Conservation (phyloP, 371 early-diverging fungal genomes). For the Actinomortierella wolfii region DNA sequence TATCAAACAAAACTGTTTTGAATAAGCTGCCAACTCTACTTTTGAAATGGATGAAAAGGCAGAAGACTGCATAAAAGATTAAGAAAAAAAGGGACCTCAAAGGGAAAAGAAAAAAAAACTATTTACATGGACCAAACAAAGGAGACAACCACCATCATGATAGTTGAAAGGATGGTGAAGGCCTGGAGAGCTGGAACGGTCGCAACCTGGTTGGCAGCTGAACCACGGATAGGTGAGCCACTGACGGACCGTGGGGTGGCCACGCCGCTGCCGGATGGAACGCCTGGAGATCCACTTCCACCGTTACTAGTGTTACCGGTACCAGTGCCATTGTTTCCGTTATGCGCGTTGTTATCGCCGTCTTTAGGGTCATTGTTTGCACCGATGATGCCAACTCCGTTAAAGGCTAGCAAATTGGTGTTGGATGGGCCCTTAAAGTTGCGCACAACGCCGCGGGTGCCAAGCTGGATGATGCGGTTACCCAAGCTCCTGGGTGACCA, state of each 20-base stretch:
- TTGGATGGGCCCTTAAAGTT: conserved; percentile 38
- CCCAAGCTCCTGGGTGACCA: conserved; percentile 39
- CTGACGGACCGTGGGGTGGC: conserved; percentile 15
- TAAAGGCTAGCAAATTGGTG: conserved; percentile 43
- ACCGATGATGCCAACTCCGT: conserved; percentile 35
- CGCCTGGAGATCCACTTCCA: conserved; percentile 8
- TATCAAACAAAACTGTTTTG: no score
- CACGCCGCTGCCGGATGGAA: conserved; percentile 4
- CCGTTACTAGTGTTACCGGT: background rate
- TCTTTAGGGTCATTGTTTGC: background rate
- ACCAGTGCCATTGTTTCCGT: conserved; percentile 2
- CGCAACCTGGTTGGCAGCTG: conserved; percentile 24
- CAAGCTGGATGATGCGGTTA: conserved; percentile 36
- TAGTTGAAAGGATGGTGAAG: conserved; percentile 22
- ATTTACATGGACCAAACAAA: conserved; percentile 12
- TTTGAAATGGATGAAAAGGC: background rate
- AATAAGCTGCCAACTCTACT: no score
- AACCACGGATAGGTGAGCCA: conserved; percentile 22
- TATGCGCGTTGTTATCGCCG: conserved; percentile 1
- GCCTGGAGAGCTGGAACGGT: conserved; percentile 24
- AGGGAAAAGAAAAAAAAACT: background rate
- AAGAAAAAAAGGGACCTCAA: background rate
- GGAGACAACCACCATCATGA: conserved; percentile 14
- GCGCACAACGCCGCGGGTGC: conserved; percentile 31
- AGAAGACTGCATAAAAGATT: background rate